Evolutionary conservation across 441 rosid species (phyloP).

Genomic region (Kokia cookei): DNA sequence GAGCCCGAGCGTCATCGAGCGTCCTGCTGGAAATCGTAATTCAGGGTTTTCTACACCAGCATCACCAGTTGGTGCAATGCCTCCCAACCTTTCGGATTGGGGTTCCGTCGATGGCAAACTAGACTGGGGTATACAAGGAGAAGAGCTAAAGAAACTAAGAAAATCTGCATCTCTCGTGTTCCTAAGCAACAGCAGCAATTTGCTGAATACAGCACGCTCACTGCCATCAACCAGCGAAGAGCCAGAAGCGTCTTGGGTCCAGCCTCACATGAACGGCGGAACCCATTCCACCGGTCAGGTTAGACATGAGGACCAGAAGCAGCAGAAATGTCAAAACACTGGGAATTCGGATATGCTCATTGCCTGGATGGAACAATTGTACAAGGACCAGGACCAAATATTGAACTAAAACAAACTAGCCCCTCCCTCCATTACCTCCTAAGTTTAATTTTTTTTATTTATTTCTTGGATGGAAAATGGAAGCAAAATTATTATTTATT

Average conservation of each 20-base stretch:
- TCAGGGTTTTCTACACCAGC: conserved; percentile 29
- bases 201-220: conserved; percentile 8
- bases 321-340: conserved; percentile 31
- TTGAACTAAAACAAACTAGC: too few species aligned
- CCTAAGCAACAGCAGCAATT: conserved; percentile 27
- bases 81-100: conserved; percentile 55
- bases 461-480: too few species aligned
- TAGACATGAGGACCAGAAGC: conserved; percentile 25
- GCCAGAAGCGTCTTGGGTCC: conserved; percentile 82
- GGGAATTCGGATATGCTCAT: conserved; percentile 21
- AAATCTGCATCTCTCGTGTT: conserved; percentile 64
- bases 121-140: conserved; percentile 79
- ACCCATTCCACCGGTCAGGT: conserved; percentile 25
- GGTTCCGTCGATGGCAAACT: conserved; percentile 75
- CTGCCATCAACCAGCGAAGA: conserved; percentile 29
- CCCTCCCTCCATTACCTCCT: too few species aligned
- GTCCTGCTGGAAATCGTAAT: conserved; percentile 36
- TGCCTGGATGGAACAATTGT: too few species aligned
- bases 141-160: conserved; percentile 67
- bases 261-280: conserved; percentile 51
- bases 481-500: too few species aligned
- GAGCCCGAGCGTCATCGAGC: conserved; percentile 78
- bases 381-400: too few species aligned
- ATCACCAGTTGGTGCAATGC: conserved; percentile 20
- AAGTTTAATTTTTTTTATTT: too few species aligned